Conservation (phyloP, 441 rosid species). For the Manihot esculenta region DNA sequence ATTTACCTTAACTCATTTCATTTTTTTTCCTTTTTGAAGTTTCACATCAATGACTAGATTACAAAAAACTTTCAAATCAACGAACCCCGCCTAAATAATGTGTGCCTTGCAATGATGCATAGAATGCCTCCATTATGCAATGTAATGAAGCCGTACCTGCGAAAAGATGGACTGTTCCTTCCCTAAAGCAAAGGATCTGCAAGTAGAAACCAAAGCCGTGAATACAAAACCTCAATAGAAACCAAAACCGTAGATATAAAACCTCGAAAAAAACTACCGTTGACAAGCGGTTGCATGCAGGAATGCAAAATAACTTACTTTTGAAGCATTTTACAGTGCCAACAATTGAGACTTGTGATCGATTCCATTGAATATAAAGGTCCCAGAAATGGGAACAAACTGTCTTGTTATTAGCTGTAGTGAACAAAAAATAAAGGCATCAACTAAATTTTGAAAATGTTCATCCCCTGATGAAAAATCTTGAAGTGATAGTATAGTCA, state of each 20-base stretch:
- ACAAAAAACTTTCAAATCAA: neutral
- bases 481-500: neutral
- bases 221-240: neutral
- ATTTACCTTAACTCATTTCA: too few species aligned
- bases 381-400: conserved; percentile 89
- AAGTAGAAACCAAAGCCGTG: neutral
- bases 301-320: conserved; percentile 14
- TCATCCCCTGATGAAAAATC: too few species aligned
- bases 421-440: conserved; percentile 1
- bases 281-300: neutral
- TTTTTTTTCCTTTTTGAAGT: neutral
- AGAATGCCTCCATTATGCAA: conserved; percentile 16
- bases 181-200: conserved; percentile 21
- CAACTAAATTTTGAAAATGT: neutral
- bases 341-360: conserved; percentile 86
- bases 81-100: conserved; percentile 6
- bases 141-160: neutral
- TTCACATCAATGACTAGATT: conserved; percentile 12
- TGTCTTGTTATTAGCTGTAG: conserved; percentile 85
- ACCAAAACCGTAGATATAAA: too few species aligned
- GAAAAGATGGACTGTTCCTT: neutral
- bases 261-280: neutral
- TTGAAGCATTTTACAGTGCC: conserved; percentile 38
- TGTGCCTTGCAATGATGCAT: neutral
- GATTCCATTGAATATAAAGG: conserved; percentile 81